A percentile compares a stretch with the other conserved stretches of the same genome.
Evolutionary conservation across 352 stramenopile species (phyloP).

Genomic region (Plasmopara halstedii): DNA sequence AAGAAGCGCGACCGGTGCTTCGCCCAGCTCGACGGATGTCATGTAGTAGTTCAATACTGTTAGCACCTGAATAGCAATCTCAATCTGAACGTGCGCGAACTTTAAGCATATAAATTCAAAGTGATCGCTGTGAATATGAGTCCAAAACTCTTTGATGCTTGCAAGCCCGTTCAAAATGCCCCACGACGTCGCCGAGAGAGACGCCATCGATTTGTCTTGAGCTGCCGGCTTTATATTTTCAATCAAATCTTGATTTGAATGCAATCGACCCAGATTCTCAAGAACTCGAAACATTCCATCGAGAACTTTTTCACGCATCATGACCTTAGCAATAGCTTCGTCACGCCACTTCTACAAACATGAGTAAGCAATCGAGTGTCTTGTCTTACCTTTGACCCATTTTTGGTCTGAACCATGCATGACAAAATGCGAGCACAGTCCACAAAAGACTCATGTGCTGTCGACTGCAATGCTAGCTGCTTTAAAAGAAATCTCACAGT

Average conservation of each 20-base stretch:
- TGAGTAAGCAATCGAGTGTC: conserved; percentile 11
- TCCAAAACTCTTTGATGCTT: conserved; percentile 33
- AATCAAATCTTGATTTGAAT: conserved; percentile 13
- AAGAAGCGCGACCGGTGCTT: conserved; percentile 38
- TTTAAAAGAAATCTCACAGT: conserved; percentile 49
- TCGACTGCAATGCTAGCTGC: conserved; percentile 28
- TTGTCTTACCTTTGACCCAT: conserved; percentile 32
- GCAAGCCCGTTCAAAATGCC: conserved; percentile 35
- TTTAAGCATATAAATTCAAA: conserved; percentile 62
- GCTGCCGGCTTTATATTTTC: conserved; percentile 14
- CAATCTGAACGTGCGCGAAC: conserved; percentile 34
- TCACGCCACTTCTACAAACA: conserved; percentile 14
- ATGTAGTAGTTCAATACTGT: conserved; percentile 52
- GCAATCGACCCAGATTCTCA: conserved; percentile 32
- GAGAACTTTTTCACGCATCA: conserved; percentile 36
- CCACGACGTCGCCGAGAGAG: conserved; percentile 36
- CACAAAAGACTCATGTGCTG: conserved; percentile 16
- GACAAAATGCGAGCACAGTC: conserved; percentile 51
- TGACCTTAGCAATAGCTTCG: conserved; percentile 26
- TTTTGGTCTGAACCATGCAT: conserved; percentile 35
- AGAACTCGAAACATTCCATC: conserved; percentile 37
- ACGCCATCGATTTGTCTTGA: conserved; percentile 13
- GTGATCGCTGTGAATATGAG: conserved; percentile 35
- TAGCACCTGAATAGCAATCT: conserved; percentile 33
- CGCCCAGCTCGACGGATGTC: conserved; percentile 34